Evolutionary conservation across 2,329 filamentous ascomycete species (phyloP).

Genomic region (Penicillium expansum): DNA sequence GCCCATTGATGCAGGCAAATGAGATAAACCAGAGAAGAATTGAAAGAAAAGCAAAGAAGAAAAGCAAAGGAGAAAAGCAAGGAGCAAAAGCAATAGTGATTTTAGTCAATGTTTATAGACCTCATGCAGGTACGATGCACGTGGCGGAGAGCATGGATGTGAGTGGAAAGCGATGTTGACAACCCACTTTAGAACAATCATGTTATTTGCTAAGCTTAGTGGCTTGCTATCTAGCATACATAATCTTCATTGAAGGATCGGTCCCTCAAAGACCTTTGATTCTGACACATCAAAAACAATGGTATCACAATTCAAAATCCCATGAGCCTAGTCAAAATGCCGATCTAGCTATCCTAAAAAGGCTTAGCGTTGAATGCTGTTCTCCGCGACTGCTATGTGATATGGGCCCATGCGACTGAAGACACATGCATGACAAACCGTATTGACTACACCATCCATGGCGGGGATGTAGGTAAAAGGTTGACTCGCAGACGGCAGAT

Average conservation of each 20-base stretch:
- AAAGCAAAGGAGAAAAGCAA: too few relatives aligned
- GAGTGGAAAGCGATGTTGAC: not conserved
- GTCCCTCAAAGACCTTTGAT: not conserved
- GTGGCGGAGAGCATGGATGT: not conserved
- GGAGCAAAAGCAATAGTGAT: not conserved
- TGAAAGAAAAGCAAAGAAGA: not conserved
- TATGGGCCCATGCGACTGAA: conserved; percentile 57
- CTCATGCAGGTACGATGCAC: not conserved
- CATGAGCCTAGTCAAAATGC: conserved; percentile 14
- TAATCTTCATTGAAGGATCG: not conserved
- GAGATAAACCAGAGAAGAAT: not conserved
- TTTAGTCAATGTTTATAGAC: not conserved
- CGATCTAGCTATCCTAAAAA: conserved; percentile 18
- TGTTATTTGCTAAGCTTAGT: not conserved
- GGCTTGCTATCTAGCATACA: not conserved
- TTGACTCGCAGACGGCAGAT: conserved; percentile 53
- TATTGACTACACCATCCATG: conserved; percentile 58
- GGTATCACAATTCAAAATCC: not conserved
- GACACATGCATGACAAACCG: conserved; percentile 34
- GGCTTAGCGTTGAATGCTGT: conserved; percentile 49
- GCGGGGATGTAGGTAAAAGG: conserved; percentile 56
- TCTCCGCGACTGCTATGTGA: conserved; percentile 53
- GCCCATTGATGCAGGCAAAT: not conserved
- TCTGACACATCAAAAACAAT: not conserved
- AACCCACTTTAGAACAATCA: not conserved